phyloP scores from a whole-genome alignment of 2,329 filamentous ascomycete species.

The Ustulina deusta region DNA sequence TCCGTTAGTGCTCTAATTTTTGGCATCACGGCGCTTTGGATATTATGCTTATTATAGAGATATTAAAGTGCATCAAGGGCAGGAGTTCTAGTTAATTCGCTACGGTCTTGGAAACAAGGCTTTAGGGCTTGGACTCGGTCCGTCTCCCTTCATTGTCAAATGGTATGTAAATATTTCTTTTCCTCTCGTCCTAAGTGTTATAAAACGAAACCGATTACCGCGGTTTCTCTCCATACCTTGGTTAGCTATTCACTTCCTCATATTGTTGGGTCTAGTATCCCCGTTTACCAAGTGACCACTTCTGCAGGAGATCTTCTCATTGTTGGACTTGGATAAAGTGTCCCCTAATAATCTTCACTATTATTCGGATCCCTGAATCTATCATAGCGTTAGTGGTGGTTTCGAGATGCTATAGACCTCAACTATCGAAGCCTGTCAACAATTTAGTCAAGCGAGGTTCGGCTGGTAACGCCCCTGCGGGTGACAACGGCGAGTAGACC shows the following conservation, averaged over 20 bases:
- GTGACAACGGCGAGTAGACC: slow-evolving; percentile 25
- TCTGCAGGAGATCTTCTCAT: slow-evolving; percentile 22
- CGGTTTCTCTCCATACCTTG: slow-evolving; percentile 7
- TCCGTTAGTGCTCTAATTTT: slow-evolving; percentile 21
- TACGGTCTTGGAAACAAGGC: neutral
- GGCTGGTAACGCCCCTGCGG: slow-evolving; percentile 25
- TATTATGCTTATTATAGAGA: slow-evolving; percentile 32
- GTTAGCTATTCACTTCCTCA: slow-evolving; percentile 6
- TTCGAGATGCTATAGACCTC: slow-evolving; percentile 27
- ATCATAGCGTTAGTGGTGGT: slow-evolving; percentile 32
- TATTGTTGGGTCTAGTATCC: slow-evolving; percentile 8
- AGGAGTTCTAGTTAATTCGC: slow-evolving; percentile 17
- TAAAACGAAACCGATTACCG: slow-evolving; percentile 3
- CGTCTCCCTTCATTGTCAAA: slow-evolving; percentile 11
- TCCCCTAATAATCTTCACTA: slow-evolving; percentile 13
- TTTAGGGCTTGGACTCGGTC: slow-evolving; percentile 7
- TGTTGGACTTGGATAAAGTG: slow-evolving; percentile 12
- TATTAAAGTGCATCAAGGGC: slow-evolving; percentile 24
- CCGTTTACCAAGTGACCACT: slow-evolving; percentile 20
- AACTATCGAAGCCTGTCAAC: slow-evolving; percentile 23
- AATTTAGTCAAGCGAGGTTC: slow-evolving; percentile 20
- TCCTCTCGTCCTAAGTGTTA: slow-evolving; percentile 1
- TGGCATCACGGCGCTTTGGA: slow-evolving; percentile 23
- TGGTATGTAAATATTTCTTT: slow-evolving; percentile 18
- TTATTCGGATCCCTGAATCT: slow-evolving; percentile 26